phyloP scores from a whole-genome alignment of 1,139 yeast species.

The Lodderomyces jiufengensis region DNA sequence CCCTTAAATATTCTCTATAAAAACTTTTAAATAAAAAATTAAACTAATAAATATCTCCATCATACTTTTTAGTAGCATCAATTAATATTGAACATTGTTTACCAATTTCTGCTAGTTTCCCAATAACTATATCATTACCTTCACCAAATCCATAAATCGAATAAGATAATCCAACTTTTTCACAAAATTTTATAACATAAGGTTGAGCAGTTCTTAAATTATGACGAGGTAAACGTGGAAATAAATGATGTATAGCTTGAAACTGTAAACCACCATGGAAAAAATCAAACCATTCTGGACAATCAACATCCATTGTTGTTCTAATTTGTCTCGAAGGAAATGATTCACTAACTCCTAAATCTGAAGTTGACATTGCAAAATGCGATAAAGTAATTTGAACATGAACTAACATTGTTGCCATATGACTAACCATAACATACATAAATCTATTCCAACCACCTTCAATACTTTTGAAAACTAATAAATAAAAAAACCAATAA shows the following conservation, averaged over 20 bases:
- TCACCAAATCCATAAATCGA: conserved; percentile 80
- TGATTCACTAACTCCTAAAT: conserved; percentile 77
- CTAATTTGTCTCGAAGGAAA: conserved; percentile 78
- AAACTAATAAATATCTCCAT: conserved; percentile 16
- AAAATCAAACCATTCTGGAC: conserved; percentile 90
- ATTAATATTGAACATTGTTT: conserved; percentile 71
- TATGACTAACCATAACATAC: conserved; percentile 70
- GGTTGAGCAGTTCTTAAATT: conserved; percentile 75
- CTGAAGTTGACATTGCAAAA: conserved; percentile 91
- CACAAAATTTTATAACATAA: conserved; percentile 67
- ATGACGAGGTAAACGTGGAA: conserved; percentile 87
- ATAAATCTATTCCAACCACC: conserved; percentile 49
- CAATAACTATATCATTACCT: conserved; percentile 71
- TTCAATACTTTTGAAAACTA: conserved; percentile 51
- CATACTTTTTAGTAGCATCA: conserved; percentile 57
- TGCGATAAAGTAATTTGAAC: conserved; percentile 89
- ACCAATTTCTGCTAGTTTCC: conserved; percentile 70
- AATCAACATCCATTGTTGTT: conserved; percentile 93
- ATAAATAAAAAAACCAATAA: conserved; percentile 75
- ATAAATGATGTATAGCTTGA: conserved; percentile 86
- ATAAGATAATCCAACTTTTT: conserved; percentile 73
- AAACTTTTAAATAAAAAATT: background rate
- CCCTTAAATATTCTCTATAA: no score
- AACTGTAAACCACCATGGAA: conserved; percentile 91
- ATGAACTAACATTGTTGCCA: conserved; percentile 84